Base-by-base conservation (phyloP, 2,329 filamentous ascomycete species). In the Ophiostoma sp. region DNA sequence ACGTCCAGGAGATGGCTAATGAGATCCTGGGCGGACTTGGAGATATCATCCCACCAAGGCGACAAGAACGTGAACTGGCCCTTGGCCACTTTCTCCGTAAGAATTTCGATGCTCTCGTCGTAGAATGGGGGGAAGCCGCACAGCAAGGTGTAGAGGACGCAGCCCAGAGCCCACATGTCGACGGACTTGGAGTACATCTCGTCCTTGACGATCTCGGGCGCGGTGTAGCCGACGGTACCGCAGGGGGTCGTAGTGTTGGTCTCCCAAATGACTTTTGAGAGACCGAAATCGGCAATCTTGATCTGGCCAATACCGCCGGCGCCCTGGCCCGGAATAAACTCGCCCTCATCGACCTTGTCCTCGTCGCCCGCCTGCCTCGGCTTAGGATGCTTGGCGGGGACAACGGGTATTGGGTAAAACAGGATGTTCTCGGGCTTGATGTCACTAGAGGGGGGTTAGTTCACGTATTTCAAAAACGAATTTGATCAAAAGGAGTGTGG, bases 31-130 rank as follows among this genome's bases (percentile, higher is more conserved):
- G 96, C 96, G 3, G 93, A 91, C 81, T 96, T 94, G 75, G 95
- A 98, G 75, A 99, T 98, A 74, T 98, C 95, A 78, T 99, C 96
- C 96, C 96, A 99, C 96, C 96, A 99, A 0, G 96, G 96, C 2
- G 95, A 98, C 59, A 99, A 84, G 85, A 99, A 99, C 0, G 96
- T 98, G 81, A 96, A 99, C 83, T 98, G 94, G 68, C 96, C 96
- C 79, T 93, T 92, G 39, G 96, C 96, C 22, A 99, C 96, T 86
- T 99, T 99, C 81, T 99, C 95, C 1, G 96, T 98, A 75, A 99
- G 88, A 0, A 97, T 92, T 80, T 97, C 94, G 77, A 99, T 98
- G 79, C 94, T 97, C 84, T 99, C 96, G 78, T 99, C 96, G 82
- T 99, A 97, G 83, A 99, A 99, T 2, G 96, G 96, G 11, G 96